phyloP scores from a whole-genome alignment of 768 basidiomycete genomes.

The Naematelia encephala region DNA sequence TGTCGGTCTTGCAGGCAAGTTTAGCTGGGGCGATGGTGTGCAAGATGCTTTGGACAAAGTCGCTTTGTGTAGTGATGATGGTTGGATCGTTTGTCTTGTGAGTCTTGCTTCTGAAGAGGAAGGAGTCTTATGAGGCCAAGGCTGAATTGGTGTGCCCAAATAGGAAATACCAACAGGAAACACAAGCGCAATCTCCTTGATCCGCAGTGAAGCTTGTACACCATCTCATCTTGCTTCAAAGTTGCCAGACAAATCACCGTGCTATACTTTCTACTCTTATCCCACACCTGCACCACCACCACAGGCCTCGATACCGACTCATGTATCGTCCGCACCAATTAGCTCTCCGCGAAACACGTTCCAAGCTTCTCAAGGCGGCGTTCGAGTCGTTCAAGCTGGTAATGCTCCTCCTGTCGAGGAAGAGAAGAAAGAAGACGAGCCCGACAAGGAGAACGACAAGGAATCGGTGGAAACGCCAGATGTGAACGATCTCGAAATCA shows the following conservation, averaged over 20 bases:
- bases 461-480: slow-evolving; percentile 1
- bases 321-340: slow-evolving; percentile 9
- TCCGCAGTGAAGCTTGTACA: slow-evolving; percentile 29
- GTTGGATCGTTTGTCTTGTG: slow-evolving; percentile 65
- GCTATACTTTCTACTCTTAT: slow-evolving; percentile 48
- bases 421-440: slow-evolving; percentile 2
- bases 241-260: slow-evolving; percentile 43
- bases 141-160: no score
- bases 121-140: no score
- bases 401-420: slow-evolving; percentile 5
- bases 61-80: slow-evolving; percentile 54
- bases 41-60: slow-evolving; percentile 65
- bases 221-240: slow-evolving; percentile 39
- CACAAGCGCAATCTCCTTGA: slow-evolving; percentile 20
- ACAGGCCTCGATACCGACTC: slow-evolving; percentile 5
- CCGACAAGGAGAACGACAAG: slow-evolving; percentile 1
- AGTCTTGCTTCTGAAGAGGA: no score
- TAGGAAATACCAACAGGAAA: slow-evolving; percentile 37
- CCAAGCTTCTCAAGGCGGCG: slow-evolving; percentile 37
- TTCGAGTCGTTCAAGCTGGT: slow-evolving; percentile 18
- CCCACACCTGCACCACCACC: slow-evolving; percentile 35
- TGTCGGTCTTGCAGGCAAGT: slow-evolving; percentile 57
- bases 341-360: slow-evolving; percentile 29
- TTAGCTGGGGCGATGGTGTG: slow-evolving; percentile 66
- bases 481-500: slow-evolving; percentile 2